phyloP scores from a whole-genome alignment of 225 moss, liverwort and hornwort species.

The Sphagnum tenellum region DNA sequence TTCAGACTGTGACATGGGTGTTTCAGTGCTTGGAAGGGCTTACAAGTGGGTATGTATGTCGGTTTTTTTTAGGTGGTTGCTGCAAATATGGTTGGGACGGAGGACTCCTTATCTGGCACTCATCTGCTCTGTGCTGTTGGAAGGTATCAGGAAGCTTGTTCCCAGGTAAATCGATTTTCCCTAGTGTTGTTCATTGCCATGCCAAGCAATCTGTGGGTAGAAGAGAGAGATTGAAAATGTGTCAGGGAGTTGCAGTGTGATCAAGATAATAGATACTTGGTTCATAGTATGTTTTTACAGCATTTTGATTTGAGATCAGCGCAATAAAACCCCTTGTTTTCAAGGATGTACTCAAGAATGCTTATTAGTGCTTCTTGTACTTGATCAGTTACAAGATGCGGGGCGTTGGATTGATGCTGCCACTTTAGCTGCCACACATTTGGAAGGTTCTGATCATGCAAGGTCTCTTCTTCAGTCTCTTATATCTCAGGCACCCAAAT shows the following conservation, averaged over 20 bases:
- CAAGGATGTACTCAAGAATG: not conserved
- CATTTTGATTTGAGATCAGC: too few species aligned
- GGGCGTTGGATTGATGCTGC: conserved; percentile 98
- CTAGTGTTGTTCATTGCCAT: too few species aligned
- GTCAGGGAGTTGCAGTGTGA: too few species aligned
- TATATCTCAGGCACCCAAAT: too few species aligned
- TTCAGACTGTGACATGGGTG: conserved; percentile 1
- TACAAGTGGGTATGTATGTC: not conserved
- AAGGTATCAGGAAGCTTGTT: conserved; percentile 97
- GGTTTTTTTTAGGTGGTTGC: conserved; percentile 60
- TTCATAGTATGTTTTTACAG: too few species aligned
- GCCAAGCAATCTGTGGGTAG: too few species aligned
- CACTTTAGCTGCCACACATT: conserved; percentile 87
- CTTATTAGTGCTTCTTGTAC: conserved; percentile 7
- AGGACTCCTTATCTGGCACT: conserved; percentile 90
- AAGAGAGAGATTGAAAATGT: too few species aligned
- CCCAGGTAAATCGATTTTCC: conserved; percentile 39
- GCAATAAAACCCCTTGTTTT: too few species aligned
- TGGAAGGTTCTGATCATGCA: conserved; percentile 90
- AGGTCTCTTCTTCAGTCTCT: conserved; percentile 25
- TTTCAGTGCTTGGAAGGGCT: not conserved
- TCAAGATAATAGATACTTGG: too few species aligned
- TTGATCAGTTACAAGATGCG: conserved; percentile 87
- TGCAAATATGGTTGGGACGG: conserved; percentile 96
- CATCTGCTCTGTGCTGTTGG: conserved; percentile 99